Percentiles rank a stretch among this genome's conserved stretches.
phyloP scores from a whole-genome alignment of 805 yeast genomes.

The Lipomyces yamadae region DNA sequence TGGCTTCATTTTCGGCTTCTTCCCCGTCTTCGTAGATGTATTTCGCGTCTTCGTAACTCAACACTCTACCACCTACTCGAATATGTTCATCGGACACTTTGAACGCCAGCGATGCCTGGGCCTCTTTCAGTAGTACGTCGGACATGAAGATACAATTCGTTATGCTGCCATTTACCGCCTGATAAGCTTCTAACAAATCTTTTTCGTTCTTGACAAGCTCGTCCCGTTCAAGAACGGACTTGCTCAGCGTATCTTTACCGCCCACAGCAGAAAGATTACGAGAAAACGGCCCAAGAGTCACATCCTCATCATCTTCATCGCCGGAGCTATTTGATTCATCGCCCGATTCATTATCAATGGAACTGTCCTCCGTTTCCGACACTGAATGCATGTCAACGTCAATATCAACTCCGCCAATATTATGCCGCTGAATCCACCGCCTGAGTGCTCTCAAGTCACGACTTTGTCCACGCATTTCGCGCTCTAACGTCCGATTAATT shows the following conservation, averaged over 20 bases:
- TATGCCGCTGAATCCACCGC: conserved; percentile 24
- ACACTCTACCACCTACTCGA: conserved; percentile 16
- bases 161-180: conserved; percentile 25
- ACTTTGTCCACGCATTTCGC: conserved; percentile 37
- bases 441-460: conserved; percentile 37
- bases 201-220: conserved; percentile 14
- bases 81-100: conserved; percentile 21
- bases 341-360: conserved; percentile 6
- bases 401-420: neutral
- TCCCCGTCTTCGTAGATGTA: neutral
- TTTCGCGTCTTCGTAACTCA: conserved; percentile 22
- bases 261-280: neutral
- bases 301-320: conserved; percentile 20
- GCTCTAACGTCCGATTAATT: conserved; percentile 42
- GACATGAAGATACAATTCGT: conserved; percentile 23
- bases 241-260: neutral
- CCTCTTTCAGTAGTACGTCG: conserved; percentile 27
- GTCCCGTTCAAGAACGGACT: neutral
- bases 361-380: conserved; percentile 21
- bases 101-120: conserved; percentile 12
- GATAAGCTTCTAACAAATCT: conserved; percentile 12
- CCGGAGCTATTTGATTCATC: conserved; percentile 2
- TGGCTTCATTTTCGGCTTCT: neutral
- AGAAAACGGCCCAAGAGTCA: neutral
- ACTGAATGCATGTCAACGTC: conserved; percentile 3